These are phyloP conservation scores for Lasiodiplodia sp. DNA, from an alignment of 2,329 filamentous ascomycete species.

Conservation along the genomic window DNA sequence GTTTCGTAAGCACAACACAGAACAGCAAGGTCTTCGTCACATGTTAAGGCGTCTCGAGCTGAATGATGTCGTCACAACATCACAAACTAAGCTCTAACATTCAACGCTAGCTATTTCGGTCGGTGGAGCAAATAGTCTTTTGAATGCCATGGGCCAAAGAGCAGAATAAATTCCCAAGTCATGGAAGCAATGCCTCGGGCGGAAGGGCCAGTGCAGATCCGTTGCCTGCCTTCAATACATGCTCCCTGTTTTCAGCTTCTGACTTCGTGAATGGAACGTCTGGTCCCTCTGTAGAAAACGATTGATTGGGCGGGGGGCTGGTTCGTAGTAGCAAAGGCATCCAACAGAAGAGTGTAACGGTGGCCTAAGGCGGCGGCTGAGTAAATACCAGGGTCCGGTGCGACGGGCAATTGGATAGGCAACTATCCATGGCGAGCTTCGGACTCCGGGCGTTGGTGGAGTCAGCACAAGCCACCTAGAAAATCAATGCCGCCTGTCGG, in stretches of 20 bases:
- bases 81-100: background rate
- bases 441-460: background rate
- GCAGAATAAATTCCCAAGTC: background rate
- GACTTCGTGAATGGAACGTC: background rate
- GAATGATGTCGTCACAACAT: background rate
- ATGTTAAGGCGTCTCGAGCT: background rate
- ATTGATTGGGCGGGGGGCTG: background rate
- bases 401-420: background rate
- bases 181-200: background rate
- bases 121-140: background rate
- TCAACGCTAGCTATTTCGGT: background rate
- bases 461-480: background rate
- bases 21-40: background rate
- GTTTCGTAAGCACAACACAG: background rate
- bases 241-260: background rate
- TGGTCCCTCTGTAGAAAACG: background rate
- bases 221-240: background rate
- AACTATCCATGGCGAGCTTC: too few species aligned
- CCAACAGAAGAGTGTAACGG: background rate
- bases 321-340: background rate
- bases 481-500: background rate
- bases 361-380: background rate
- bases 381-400: background rate
- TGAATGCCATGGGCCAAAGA: background rate
- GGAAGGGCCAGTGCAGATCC: background rate